A percentile compares a stretch with the other conserved stretches of the same genome.
Evolutionary conservation across 805 yeast genomes (phyloP).

Genomic region (Starmerella davenportii): DNA sequence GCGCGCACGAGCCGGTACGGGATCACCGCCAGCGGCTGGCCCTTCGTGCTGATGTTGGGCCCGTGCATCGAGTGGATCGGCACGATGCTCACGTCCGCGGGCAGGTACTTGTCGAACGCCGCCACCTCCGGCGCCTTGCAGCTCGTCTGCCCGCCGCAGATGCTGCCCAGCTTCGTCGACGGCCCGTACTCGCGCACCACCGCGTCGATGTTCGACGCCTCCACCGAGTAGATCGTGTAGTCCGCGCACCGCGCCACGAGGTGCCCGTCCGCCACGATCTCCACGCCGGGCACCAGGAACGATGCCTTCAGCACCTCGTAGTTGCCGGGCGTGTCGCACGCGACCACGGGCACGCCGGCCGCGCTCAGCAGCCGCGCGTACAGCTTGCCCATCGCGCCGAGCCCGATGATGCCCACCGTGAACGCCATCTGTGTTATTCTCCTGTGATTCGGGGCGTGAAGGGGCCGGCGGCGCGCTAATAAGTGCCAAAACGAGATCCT

Average conservation of each 20-base stretch:
- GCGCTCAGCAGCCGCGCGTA: slow-evolving; percentile 62
- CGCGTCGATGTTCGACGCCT: slow-evolving; percentile 63
- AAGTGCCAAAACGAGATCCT: too few species aligned
- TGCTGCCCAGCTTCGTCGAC: slow-evolving; percentile 62
- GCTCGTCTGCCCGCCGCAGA: slow-evolving; percentile 97
- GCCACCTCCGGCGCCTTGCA: slow-evolving; percentile 80
- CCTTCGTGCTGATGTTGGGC: slow-evolving; percentile 70
- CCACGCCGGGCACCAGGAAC: slow-evolving; percentile 22
- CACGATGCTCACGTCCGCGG: slow-evolving; percentile 64
- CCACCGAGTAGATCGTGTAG: slow-evolving; percentile 77
- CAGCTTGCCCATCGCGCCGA: slow-evolving; percentile 90
- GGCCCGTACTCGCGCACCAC: slow-evolving; percentile 71
- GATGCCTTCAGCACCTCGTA: slow-evolving; percentile 31
- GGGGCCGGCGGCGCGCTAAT: too few species aligned
- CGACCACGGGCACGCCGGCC: slow-evolving; percentile 61
- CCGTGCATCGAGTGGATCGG: slow-evolving; percentile 90
- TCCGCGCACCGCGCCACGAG: slow-evolving; percentile 66
- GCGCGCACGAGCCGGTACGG: slow-evolving; percentile 47
- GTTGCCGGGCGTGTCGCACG: slow-evolving; percentile 61
- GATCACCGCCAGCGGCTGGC: slow-evolving; percentile 83
- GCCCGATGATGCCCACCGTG: slow-evolving; percentile 75
- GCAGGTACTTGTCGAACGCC: slow-evolving; percentile 64
- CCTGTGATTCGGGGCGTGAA: too few species aligned
- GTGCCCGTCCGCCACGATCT: slow-evolving; percentile 62
- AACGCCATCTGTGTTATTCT: slow-evolving; percentile 1